Percentiles rank a stretch among this genome's conserved stretches.
Conservation (phyloP, 441 rosid species). For the Bruguiera hainesii region DNA sequence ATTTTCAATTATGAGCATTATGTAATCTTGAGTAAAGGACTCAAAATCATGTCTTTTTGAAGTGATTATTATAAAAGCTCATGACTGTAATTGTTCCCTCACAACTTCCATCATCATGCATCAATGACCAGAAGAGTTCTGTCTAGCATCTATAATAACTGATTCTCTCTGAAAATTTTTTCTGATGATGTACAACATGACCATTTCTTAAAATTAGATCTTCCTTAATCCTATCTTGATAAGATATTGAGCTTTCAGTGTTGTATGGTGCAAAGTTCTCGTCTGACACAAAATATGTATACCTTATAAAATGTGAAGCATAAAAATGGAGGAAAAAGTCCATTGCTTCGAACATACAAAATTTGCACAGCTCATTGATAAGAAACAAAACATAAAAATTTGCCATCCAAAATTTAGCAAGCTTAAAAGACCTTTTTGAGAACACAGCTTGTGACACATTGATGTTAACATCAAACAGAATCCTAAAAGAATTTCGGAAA, state of each 20-base stretch:
- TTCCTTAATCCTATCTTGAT: not conserved
- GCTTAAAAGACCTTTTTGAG: not conserved
- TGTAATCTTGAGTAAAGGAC: no score
- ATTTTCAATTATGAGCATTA: no score
- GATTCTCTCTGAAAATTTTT: not conserved
- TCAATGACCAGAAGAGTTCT: no score
- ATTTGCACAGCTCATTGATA: not conserved
- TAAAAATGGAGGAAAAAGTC: no score
- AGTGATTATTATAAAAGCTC: no score
- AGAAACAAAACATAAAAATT: not conserved
- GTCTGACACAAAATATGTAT: not conserved
- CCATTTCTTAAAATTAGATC: no score
- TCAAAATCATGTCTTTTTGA: no score
- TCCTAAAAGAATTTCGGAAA: no score
- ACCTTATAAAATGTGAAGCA: not conserved
- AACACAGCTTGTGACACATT: slow-evolving; percentile 1
- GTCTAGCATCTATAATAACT: no score
- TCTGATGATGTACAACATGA: not conserved
- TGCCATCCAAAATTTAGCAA: not conserved
- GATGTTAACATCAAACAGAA: no score
- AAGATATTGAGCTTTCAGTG: not conserved
- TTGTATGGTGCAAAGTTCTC: not conserved
- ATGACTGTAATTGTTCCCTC: no score
- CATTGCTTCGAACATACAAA: not conserved
- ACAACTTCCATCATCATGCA: no score